Evolutionary conservation across 495 filamentous ascomycete species (phyloP), one percentile per base, ranked within the genome.

Genomic region (Viridothelium virens): DNA sequence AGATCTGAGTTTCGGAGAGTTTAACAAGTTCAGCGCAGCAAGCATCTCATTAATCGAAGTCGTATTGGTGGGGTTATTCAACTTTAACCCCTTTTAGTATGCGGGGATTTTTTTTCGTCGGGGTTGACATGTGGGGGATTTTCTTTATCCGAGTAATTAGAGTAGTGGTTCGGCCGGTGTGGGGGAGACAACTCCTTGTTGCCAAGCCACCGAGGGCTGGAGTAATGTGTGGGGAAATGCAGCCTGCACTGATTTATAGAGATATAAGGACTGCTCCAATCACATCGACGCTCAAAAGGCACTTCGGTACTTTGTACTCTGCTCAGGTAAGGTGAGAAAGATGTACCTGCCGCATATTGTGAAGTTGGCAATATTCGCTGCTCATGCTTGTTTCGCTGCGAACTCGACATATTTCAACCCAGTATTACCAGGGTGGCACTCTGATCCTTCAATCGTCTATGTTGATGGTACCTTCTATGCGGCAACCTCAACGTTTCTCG

Each of bases 361-460:
- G 41, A 46, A 46, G 14, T 46, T 46, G 41, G 41, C 41, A 46
- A 6, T 46, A 46, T 6, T 46, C 14, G 41, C 41, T 14, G 41
- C 41, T 46, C 41, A 46, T 46, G 41, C 41, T 46, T 46, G 41
- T 46, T 46, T 46, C 41, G 41, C 41, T 46, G 41, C 41, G n/a
- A n/a, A n/a, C n/a, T n/a, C n/a, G n/a, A n/a, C n/a, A n/a, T n/a
- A n/a, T n/a, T n/a, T n/a, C n/a, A n/a, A n/a, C n/a, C n/a, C n/a
- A n/a, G n/a, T n/a, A n/a, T n/a, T n/a, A n/a, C n/a, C n/a, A n/a
- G n/a, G n/a, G n/a, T n/a, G n/a, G n/a, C n/a, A n/a, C n/a, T n/a
- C n/a, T n/a, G n/a, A n/a, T n/a, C n/a, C n/a, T n/a, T n/a, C n/a
- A n/a, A n/a, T n/a, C n/a, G n/a, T n/a, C n/a, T n/a, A n/a, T n/a